Conservation (phyloP, 2,329 filamentous ascomycete species). For the Sarocladiaceae sp. region DNA sequence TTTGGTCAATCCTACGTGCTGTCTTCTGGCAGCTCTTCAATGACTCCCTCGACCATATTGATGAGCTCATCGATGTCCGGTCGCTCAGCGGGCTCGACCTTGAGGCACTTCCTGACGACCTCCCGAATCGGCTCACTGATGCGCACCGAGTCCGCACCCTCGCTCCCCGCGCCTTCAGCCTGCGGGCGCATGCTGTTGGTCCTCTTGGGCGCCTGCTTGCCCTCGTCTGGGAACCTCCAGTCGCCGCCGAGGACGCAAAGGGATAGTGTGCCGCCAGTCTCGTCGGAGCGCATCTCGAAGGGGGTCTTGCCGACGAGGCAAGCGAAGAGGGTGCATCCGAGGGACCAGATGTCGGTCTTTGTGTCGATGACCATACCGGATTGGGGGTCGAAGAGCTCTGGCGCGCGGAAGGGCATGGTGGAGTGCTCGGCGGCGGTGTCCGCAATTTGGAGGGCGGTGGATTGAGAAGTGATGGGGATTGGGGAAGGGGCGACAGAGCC, state of each 20-base stretch:
- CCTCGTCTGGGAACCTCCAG: slow-evolving; percentile 93
- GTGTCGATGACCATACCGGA: slow-evolving; percentile 88
- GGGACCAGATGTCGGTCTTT: slow-evolving; percentile 95
- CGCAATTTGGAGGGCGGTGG: slow-evolving; percentile 84
- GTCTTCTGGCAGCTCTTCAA: slow-evolving; percentile 59
- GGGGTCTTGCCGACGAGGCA: slow-evolving; percentile 95
- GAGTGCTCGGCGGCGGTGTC: slow-evolving; percentile 93
- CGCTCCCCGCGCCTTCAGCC: slow-evolving; percentile 19
- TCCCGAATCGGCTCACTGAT: slow-evolving; percentile 83
- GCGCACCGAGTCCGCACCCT: slow-evolving; percentile 30
- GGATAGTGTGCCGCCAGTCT: slow-evolving; percentile 88
- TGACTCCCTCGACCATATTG: slow-evolving; percentile 65
- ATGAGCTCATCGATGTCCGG: slow-evolving; percentile 85
- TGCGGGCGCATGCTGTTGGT: slow-evolving; percentile 33
- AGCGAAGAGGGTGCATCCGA: slow-evolving; percentile 96
- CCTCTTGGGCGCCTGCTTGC: slow-evolving; percentile 47
- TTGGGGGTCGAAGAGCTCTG: slow-evolving; percentile 96
- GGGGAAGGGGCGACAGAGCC: slow-evolving; percentile 85
- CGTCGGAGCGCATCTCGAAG: slow-evolving; percentile 91
- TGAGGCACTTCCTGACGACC: slow-evolving; percentile 79
- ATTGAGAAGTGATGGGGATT: slow-evolving; percentile 82
- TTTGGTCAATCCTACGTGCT: slow-evolving; percentile 14
- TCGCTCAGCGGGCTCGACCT: slow-evolving; percentile 78
- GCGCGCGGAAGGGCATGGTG: slow-evolving; percentile 97
- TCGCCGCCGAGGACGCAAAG: slow-evolving; percentile 91